Evolutionary conservation across 2,329 filamentous ascomycete species (phyloP), one percentile per base, ranked within the genome.

Genomic region (Gremmenia infestans): DNA sequence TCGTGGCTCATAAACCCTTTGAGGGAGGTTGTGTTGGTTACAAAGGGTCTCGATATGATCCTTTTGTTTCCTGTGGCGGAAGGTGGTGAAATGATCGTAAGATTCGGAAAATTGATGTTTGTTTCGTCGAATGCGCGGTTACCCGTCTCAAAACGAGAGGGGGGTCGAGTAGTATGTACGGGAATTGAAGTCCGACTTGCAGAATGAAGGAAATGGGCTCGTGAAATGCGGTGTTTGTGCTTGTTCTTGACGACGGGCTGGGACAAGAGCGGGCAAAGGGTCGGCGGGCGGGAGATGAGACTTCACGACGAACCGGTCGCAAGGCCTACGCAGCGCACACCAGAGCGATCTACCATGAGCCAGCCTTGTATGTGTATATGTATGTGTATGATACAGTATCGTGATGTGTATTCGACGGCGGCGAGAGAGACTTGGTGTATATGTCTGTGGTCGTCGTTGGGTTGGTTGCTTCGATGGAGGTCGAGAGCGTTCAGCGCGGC

Each of bases 331-430:
- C 45, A 46, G 57, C 59, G 56, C 62, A 60, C 62, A 57, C 53
- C 48, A 54, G 57, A 60, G 58, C 55, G 60, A 52, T 59, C 22
- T 40, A 56, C 32, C 48, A n/a, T n/a, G 37, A 25, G 42, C 36
- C 50, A 12, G 50, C 58, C 55, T 52, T 56, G 56, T 61, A 67
- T 67, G 25, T 57, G 63, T 51, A 67, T 67, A 22, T 57, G 63
- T 51, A 7, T 5, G 19, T 17, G 45, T 19, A 23, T 5, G 47
- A 51, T 25, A 9, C 25, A 43, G 53, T 45, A 36, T 59, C 43
- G 58, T 53, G 55, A 63, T 60, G 32, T 45, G 12, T 36, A 46
- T 32, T 45, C n/a, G 23, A 50, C 4, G 32, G 17, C 3, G 32
- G 22, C 19, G 23, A 25, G 47, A 32, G 32, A 25, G 14, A 48